Conservation (phyloP, 2,329 filamentous ascomycete genomes). For the Fusarium anthophilum region DNA sequence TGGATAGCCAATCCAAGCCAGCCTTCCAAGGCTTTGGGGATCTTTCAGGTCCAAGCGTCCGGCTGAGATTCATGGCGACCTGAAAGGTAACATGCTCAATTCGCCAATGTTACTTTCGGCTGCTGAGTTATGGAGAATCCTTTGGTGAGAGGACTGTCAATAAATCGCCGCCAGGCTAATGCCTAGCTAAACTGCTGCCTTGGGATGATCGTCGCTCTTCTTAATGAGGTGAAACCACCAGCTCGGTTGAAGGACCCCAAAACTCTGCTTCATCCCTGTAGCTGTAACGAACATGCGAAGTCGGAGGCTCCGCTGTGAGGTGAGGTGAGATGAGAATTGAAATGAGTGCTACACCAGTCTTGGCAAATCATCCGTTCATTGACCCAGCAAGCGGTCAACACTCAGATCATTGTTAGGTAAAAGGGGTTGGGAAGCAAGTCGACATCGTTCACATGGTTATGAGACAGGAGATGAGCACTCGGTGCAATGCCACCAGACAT, state of each 20-base stretch:
- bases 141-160: slow-evolving; percentile 17
- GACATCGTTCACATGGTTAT: neutral
- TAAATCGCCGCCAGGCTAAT: slow-evolving; percentile 2
- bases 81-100: slow-evolving; percentile 24
- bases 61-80: slow-evolving; percentile 23
- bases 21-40: slow-evolving; percentile 13
- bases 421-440: slow-evolving; percentile 15
- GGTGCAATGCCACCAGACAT: neutral
- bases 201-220: slow-evolving; percentile 24
- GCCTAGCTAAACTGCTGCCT: slow-evolving; percentile 15
- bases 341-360: slow-evolving; percentile 21
- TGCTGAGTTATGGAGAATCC: slow-evolving; percentile 23
- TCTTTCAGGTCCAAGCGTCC: slow-evolving; percentile 19
- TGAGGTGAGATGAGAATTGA: slow-evolving; percentile 22
- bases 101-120: slow-evolving; percentile 23
- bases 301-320: slow-evolving; percentile 18
- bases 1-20: neutral
- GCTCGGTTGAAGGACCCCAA: slow-evolving; percentile 24
- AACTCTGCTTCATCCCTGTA: slow-evolving; percentile 14
- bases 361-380: slow-evolving; percentile 24
- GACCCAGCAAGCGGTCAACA: slow-evolving; percentile 1
- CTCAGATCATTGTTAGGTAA: neutral
- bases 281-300: slow-evolving; percentile 8
- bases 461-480: slow-evolving; percentile 10
- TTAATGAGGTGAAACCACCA: slow-evolving; percentile 32